Evolutionary conservation across 768 basidiomycete genomes (phyloP).

Genomic region (Boletus sp.): DNA sequence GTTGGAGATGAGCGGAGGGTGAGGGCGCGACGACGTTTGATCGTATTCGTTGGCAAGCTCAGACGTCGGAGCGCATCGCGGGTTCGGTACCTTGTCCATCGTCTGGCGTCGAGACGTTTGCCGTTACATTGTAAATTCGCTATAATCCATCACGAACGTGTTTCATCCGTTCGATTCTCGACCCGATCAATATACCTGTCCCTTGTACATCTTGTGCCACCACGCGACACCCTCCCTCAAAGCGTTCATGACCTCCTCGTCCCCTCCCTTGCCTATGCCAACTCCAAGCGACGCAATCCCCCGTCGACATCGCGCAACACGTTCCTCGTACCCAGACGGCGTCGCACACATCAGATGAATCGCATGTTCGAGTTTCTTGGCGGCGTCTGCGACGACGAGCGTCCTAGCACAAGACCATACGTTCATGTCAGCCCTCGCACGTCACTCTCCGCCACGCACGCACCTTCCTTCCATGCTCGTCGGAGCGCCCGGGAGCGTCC

Average conservation of each 20-base stretch:
- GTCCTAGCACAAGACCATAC: slow-evolving; percentile 33
- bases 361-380: slow-evolving; percentile 48
- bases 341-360: slow-evolving; percentile 52
- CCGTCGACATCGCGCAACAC: slow-evolving; percentile 32
- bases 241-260: slow-evolving; percentile 14
- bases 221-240: background rate
- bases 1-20: slow-evolving; percentile 62
- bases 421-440: background rate
- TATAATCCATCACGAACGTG: background rate
- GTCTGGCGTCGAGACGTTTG: background rate
- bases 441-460: background rate
- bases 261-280: background rate
- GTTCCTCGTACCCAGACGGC: slow-evolving; percentile 45
- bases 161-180: no score
- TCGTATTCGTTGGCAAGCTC: no score
- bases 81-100: background rate
- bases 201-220: slow-evolving; percentile 5
- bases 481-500: slow-evolving; percentile 10
- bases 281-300: slow-evolving; percentile 35
- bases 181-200: background rate
- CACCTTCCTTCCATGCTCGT: slow-evolving; percentile 25
- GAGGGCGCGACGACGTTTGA: background rate
- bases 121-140: background rate
- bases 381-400: slow-evolving; percentile 39
- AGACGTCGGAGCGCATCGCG: background rate